Conservation (phyloP, 768 basidiomycete species). For the Megacollybia marginata region DNA sequence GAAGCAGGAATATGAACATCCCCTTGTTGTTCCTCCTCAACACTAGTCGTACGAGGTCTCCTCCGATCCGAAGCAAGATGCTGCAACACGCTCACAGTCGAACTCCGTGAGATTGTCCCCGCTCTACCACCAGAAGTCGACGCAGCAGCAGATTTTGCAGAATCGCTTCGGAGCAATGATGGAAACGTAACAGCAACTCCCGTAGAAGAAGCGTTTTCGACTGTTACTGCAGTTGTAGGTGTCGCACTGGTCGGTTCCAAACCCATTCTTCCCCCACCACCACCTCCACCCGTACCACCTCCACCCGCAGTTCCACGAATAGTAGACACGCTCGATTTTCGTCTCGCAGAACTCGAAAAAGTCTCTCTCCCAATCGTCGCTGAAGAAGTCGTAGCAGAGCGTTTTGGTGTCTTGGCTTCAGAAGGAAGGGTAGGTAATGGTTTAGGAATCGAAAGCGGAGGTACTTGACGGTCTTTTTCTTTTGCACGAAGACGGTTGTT, state of each 20-base stretch:
- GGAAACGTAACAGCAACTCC: slow-evolving; percentile 8
- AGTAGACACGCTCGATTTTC: not conserved
- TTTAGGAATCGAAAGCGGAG: slow-evolving; percentile 47
- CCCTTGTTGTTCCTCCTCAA: slow-evolving; percentile 17
- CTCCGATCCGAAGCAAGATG: slow-evolving; percentile 34
- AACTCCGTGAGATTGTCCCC: slow-evolving; percentile 44
- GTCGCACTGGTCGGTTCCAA: slow-evolving; percentile 32
- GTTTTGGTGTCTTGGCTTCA: slow-evolving; percentile 24
- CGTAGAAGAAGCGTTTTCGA: slow-evolving; percentile 50
- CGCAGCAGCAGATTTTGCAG: slow-evolving; percentile 1
- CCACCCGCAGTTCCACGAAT: not conserved
- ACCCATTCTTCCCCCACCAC: not conserved
- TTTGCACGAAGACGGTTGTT: slow-evolving; percentile 21
- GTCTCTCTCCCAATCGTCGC: not conserved
- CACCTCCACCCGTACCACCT: not conserved
- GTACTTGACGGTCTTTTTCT: slow-evolving; percentile 28
- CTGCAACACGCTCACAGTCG: slow-evolving; percentile 50
- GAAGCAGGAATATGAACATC: slow-evolving; percentile 21
- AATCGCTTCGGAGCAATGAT: not conserved
- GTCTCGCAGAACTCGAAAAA: not conserved
- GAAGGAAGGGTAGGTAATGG: slow-evolving; percentile 56
- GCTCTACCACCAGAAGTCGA: slow-evolving; percentile 7
- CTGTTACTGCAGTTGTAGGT: slow-evolving; percentile 60
- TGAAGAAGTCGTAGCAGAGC: slow-evolving; percentile 11
- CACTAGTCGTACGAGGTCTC: slow-evolving; percentile 21